Percentiles rank a stretch among this genome's conserved stretches.
These are phyloP conservation scores for Coleophoma eucalyptorum DNA, from an alignment of 2,329 filamentous ascomycete genomes.

Conservation along the genomic window DNA sequence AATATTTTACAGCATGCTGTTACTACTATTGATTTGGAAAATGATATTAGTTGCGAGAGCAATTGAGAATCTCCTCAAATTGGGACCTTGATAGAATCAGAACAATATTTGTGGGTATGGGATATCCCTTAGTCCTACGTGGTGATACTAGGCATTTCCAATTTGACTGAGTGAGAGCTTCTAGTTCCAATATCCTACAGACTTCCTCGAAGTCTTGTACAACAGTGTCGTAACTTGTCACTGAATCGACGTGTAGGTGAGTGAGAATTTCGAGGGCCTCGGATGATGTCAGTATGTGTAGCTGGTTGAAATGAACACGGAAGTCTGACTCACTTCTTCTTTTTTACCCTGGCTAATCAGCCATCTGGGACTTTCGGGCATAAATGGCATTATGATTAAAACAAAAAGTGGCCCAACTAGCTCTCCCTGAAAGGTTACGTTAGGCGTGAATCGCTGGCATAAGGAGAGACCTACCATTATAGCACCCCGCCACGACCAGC, in stretches of 20 bases:
- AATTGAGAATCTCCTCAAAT: neutral
- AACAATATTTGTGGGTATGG: too few species aligned
- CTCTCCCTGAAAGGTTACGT: neutral
- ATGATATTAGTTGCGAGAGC: neutral
- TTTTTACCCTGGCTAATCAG: constrained; percentile 53
- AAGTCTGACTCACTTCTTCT: constrained; percentile 47
- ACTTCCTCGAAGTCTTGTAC: neutral
- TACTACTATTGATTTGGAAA: neutral
- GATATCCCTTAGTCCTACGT: too few species aligned
- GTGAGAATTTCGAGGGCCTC: neutral
- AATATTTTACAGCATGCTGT: neutral
- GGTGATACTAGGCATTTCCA: neutral
- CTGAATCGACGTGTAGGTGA: neutral
- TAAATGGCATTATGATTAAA: neutral
- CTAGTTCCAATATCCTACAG: neutral
- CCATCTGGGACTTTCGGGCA: constrained; percentile 52
- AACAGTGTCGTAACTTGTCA: neutral
- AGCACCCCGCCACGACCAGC: neutral
- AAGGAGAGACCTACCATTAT: neutral
- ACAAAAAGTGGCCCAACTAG: neutral
- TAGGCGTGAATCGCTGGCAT: too few species aligned
- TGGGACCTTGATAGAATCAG: neutral
- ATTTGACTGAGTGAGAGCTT: neutral
- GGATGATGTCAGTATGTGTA: too few species aligned
- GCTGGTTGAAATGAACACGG: too few species aligned